Evolutionary conservation across 1,284 basidiomycete genomes (phyloP).

Genomic region (Ganoderma lucidum): DNA sequence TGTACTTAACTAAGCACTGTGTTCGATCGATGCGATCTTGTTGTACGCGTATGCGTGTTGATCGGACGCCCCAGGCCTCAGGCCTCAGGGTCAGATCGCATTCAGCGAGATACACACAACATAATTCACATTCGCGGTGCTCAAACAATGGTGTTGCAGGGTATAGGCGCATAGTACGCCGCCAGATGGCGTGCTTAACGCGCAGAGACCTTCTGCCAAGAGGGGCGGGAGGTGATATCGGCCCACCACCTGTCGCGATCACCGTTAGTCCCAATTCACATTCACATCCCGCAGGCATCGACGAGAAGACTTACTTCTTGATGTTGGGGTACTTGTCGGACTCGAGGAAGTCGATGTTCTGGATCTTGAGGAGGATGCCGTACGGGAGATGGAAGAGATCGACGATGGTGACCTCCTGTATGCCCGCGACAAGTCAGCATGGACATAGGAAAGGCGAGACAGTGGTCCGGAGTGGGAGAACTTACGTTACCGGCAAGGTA

Average conservation of each 20-base stretch:
- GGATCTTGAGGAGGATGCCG: constrained; percentile 40
- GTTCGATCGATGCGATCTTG: no score
- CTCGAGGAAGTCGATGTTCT: constrained; percentile 35
- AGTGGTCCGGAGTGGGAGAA: neutral
- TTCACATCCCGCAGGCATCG: neutral
- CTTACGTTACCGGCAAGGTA: constrained; percentile 53
- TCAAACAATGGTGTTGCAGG: neutral
- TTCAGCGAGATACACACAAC: neutral
- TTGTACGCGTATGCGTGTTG: neutral
- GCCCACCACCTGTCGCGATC: neutral
- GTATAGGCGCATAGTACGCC: neutral
- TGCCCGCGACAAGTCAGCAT: neutral
- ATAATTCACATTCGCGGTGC: neutral
- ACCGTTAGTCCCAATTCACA: neutral
- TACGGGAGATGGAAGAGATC: constrained; percentile 64
- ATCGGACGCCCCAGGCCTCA: no score
- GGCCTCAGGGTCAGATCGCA: neutral
- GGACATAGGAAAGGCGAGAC: neutral
- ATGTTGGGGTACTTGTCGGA: constrained; percentile 42
- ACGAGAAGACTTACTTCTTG: constrained; percentile 30
- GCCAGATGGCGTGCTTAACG: neutral
- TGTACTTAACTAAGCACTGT: no score
- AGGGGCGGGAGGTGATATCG: neutral
- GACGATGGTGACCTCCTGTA: constrained; percentile 53
- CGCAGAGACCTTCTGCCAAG: constrained; percentile 3